Evolutionary conservation across 164 flowering plant genomes (phyloP).

Genomic region (Annona squamosa): DNA sequence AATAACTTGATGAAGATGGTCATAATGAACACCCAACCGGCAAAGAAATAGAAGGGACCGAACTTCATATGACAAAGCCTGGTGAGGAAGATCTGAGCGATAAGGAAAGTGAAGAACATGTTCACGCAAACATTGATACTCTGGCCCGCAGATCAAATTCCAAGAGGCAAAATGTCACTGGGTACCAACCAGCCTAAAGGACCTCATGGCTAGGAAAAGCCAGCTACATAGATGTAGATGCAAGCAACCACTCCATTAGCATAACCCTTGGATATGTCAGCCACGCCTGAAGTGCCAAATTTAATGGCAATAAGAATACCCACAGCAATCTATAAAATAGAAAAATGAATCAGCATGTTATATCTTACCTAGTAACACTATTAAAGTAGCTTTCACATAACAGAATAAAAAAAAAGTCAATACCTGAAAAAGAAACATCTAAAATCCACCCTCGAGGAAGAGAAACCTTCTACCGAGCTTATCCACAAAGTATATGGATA

Average conservation of each 20-base stretch:
- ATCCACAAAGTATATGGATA: no score
- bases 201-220: constrained; percentile 6
- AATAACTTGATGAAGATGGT: constrained; percentile 2
- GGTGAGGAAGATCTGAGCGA: constrained; percentile 3
- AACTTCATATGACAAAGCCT: constrained; percentile 48
- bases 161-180: constrained; percentile 80
- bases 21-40: constrained; percentile 4
- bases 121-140: constrained; percentile 21
- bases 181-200: constrained; percentile 42
- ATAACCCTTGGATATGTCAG: not conserved
- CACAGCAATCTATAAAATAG: not conserved
- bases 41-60: constrained; percentile 77
- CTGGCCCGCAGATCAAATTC: constrained; percentile 27
- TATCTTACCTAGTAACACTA: not conserved
- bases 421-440: no score
- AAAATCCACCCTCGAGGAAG: no score
- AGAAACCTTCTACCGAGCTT: no score
- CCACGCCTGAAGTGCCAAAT: not conserved
- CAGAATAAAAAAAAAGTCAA: no score
- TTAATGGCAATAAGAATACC: not conserved
- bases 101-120: constrained; percentile 64
- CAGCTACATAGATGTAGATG: constrained; percentile 8
- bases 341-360: not conserved
- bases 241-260: not conserved
- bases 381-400: not conserved